Percentiles rank a stretch among this genome's conserved stretches.
phyloP scores from a whole-genome alignment of 2,329 filamentous ascomycete genomes.

The Aureobasidium subglaciale region DNA sequence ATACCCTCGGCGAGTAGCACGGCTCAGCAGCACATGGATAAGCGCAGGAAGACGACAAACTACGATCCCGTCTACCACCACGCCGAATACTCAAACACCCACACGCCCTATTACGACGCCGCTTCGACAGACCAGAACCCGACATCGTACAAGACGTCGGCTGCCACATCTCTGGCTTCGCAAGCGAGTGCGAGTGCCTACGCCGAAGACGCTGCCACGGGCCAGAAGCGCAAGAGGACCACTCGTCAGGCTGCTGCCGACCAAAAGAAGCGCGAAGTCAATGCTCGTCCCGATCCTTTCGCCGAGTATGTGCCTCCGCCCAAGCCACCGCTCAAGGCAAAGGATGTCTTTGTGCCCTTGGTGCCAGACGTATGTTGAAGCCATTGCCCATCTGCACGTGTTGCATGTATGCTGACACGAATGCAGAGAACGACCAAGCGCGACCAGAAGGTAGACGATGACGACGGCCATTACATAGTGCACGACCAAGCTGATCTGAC shows the following conservation, averaged over 20 bases:
- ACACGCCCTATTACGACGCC: conserved; percentile 61
- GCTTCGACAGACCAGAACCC: conserved; percentile 78
- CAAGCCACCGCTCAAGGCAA: conserved; percentile 82
- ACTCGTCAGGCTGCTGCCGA: conserved; percentile 75
- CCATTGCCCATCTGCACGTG: background rate
- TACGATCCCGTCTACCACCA: conserved; percentile 66
- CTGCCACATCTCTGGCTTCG: conserved; percentile 70
- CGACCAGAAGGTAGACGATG: conserved; percentile 72
- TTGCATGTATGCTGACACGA: conserved; percentile 21
- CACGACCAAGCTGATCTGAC: conserved; percentile 79
- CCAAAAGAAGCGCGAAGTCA: conserved; percentile 64
- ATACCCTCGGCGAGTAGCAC: conserved; percentile 21
- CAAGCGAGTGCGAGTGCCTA: conserved; percentile 53
- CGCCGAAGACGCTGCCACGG: conserved; percentile 59
- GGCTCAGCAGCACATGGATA: conserved; percentile 49
- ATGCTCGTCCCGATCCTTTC: conserved; percentile 54
- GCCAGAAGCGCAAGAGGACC: conserved; percentile 81
- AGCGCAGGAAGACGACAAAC: conserved; percentile 64
- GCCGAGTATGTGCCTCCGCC: conserved; percentile 79
- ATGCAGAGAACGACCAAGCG: conserved; percentile 23
- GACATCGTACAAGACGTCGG: conserved; percentile 74
- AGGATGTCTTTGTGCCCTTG: conserved; percentile 52
- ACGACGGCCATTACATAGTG: conserved; percentile 95
- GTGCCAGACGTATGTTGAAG: conserved; percentile 49
- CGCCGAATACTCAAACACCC: conserved; percentile 64